A percentile compares a stretch with the other conserved stretches of the same genome.
phyloP scores from a whole-genome alignment of 306 rosid genomes.

The Gastrolobium villosum region DNA sequence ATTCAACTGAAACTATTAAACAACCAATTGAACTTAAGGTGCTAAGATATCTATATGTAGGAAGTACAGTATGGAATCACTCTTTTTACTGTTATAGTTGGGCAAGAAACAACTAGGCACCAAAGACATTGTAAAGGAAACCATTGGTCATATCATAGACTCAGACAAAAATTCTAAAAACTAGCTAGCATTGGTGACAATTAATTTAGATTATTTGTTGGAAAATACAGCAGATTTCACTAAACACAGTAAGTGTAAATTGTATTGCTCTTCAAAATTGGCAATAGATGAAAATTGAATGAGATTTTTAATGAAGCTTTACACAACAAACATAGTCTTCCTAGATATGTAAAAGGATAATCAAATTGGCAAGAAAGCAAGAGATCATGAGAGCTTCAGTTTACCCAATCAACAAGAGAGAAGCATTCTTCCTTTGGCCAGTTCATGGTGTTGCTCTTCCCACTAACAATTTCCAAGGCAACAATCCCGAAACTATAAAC shows the following conservation, averaged over 20 bases:
- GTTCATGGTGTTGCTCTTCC: conserved; percentile 64
- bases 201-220: not conserved
- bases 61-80: not conserved
- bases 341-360: conserved; percentile 5
- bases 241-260: not conserved
- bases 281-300: conserved; percentile 11
- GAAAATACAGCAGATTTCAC: not conserved
- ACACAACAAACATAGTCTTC: not conserved
- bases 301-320: not conserved
- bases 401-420: conserved; percentile 72
- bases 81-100: not conserved
- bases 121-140: not conserved
- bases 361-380: not conserved
- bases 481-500: conserved; percentile 87
- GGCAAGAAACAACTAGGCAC: not conserved
- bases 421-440: conserved; percentile 57
- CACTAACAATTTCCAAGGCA: conserved; percentile 74
- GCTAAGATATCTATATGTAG: not conserved
- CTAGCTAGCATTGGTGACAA: not conserved
- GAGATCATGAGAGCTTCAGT: not conserved
- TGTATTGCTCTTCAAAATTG: conserved; percentile 4
- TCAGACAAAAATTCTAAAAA: not conserved
- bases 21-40: not conserved
- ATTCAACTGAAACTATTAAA: not conserved
- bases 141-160: not conserved